Base-by-base conservation (phyloP, 1,284 basidiomycete species). In the Pholiota adiposa region DNA sequence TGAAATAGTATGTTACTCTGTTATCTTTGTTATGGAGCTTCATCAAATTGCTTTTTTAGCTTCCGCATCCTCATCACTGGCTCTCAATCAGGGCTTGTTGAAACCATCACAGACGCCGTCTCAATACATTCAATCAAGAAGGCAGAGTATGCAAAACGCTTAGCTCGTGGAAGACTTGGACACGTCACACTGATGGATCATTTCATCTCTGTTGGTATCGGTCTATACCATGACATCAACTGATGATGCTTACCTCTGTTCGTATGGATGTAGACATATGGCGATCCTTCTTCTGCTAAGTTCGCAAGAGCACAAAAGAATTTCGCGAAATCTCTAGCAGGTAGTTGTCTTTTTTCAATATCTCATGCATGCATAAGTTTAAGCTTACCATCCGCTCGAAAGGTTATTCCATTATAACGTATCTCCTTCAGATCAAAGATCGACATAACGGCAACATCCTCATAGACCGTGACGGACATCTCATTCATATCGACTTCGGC, bases 101-200 rank as follows among this genome's bases (percentile, higher is more conserved):
- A 97, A 76, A 97, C 95, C 0, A 96, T 97, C 63, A 97, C 94
- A 5, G 97, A 99, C 69, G 93, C 97, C 0, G 94, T 99, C 1
- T 98, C 96, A 12, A 94, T 99, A 67, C 97, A 99, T 74, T 98
- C 97, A 8, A 97, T 99, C 75, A 99, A 99, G 82, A 99, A 99
- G 77, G 92, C 95, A 3, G 96, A 98, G 70, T 99, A 99, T 74
- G 94, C 95, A 2, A 84, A 94, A 60, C 83, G 94, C 61, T 78
- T 97, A 18, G 87, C 93, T 0, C 86, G 87, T 65, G 93, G 93
- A 27, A 83, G 86, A 54, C 78, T 97, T 25, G 92, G 91, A 29
- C 88, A 94, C 72, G 94, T 97, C 56, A 92, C 92, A 1, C 74
- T 98, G 55, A 79, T 94, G 67, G 95, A 98, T 72, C 93, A 98